A percentile compares a stretch with the other conserved stretches of the same genome.
phyloP scores from a whole-genome alignment of 257 asterid genomes.

The Solanum pinnatisectum region DNA sequence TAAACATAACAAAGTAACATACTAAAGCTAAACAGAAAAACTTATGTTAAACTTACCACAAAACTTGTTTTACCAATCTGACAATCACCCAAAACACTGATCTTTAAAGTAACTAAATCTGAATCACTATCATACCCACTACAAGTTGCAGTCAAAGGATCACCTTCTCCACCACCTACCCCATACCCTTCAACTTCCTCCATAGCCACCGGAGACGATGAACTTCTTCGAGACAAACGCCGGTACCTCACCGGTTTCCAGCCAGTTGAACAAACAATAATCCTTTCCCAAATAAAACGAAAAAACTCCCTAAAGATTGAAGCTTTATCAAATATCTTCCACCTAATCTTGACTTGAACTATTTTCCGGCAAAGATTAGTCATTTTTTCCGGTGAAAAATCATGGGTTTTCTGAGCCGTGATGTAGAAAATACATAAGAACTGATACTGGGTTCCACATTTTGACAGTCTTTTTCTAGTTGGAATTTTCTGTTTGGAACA shows the following conservation, averaged over 20 bases:
- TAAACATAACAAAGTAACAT: neutral
- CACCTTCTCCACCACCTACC: neutral
- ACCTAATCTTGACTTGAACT: slow-evolving; percentile 52
- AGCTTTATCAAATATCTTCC: slow-evolving; percentile 48
- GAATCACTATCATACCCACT: slow-evolving; percentile 50
- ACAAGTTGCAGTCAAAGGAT: slow-evolving; percentile 15
- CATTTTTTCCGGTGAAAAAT: slow-evolving; percentile 42
- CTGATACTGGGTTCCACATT: slow-evolving; percentile 5
- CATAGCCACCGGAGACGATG: neutral
- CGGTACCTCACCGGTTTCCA: slow-evolving; percentile 28
- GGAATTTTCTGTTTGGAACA: neutral
- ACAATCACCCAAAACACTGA: slow-evolving; percentile 81
- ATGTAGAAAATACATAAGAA: neutral
- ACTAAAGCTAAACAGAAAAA: neutral
- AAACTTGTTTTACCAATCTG: slow-evolving; percentile 89
- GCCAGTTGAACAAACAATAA: slow-evolving; percentile 52
- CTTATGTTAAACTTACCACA: slow-evolving; percentile 28
- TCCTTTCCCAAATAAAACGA: slow-evolving; percentile 45
- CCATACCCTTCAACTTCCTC: neutral
- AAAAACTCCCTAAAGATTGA: slow-evolving; percentile 39
- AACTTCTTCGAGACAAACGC: neutral
- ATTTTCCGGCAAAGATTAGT: slow-evolving; percentile 46
- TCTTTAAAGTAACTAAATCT: slow-evolving; percentile 78
- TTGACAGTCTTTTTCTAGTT: neutral
- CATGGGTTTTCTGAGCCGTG: slow-evolving; percentile 28